phyloP scores from a whole-genome alignment of 805 yeast species.

The Wickerhamomyces canadensis region DNA sequence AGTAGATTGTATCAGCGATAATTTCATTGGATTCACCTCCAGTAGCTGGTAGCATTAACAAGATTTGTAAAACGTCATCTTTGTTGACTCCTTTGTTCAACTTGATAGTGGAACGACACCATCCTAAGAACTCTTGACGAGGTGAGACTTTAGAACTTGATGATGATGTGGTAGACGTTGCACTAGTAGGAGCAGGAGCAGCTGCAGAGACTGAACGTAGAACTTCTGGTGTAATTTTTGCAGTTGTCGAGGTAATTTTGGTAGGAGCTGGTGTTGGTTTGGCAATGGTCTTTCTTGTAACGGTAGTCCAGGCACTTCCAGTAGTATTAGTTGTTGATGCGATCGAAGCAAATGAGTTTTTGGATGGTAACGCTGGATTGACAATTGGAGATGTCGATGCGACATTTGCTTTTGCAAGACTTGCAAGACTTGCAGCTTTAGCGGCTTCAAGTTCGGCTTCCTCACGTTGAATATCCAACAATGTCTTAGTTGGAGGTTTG shows the following conservation, averaged over 20 bases:
- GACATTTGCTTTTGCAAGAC: constrained; percentile 5
- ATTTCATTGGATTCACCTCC: constrained; percentile 66
- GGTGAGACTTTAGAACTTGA: constrained; percentile 27
- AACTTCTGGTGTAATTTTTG: constrained; percentile 26
- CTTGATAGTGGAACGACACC: constrained; percentile 67
- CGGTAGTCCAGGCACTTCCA: constrained; percentile 36
- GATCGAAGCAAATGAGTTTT: constrained; percentile 20
- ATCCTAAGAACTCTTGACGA: constrained; percentile 58
- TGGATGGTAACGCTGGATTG: constrained; percentile 4
- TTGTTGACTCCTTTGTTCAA: constrained; percentile 71
- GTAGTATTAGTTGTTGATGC: constrained; percentile 10
- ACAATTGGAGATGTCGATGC: constrained; percentile 7
- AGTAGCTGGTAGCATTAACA: constrained; percentile 74
- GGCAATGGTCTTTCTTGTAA: constrained; percentile 16
- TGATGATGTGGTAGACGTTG: constrained; percentile 5
- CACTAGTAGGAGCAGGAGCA: constrained; percentile 6
- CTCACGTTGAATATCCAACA: constrained; percentile 60
- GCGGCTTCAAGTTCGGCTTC: constrained; percentile 36
- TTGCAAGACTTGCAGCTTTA: constrained; percentile 21
- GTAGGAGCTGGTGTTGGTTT: constrained; percentile 5
- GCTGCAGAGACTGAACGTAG: constrained; percentile 34
- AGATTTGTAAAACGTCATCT: constrained; percentile 73
- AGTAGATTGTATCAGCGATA: constrained; percentile 87
- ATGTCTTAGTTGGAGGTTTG: constrained; percentile 38
- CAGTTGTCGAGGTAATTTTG: constrained; percentile 10